Conservation (phyloP, 192 early-diverging fungal genomes). For the Coemansia sp. region DNA sequence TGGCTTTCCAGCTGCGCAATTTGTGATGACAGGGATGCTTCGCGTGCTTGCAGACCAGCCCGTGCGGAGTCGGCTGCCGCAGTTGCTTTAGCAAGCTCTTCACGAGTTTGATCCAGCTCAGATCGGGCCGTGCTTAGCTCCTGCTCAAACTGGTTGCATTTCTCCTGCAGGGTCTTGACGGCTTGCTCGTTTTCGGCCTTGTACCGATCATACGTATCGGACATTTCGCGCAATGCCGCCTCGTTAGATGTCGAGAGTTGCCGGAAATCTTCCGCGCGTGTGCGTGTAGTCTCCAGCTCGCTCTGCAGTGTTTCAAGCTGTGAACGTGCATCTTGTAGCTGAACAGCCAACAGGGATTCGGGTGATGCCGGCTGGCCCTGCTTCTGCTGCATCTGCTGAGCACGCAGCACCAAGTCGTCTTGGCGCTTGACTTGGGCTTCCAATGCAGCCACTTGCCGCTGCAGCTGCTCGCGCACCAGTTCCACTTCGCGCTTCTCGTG, state of each 20-base stretch:
- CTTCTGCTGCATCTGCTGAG: conserved; percentile 20
- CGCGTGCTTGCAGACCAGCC: conserved; percentile 49
- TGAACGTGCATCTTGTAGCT: conserved; percentile 55
- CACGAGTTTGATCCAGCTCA: conserved; percentile 22
- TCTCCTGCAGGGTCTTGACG: conserved; percentile 22
- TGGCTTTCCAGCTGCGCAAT: conserved; percentile 21
- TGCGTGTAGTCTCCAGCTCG: conserved; percentile 32
- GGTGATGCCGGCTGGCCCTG: conserved; percentile 27
- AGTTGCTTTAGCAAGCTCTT: conserved; percentile 14
- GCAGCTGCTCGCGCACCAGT: conserved; percentile 43
- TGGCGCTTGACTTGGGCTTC: conserved; percentile 52
- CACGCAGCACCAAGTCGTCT: conserved; percentile 51
- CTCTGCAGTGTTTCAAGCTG: conserved; percentile 55
- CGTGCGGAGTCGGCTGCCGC: conserved; percentile 44
- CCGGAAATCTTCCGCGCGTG: conserved; percentile 46
- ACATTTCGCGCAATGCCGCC: conserved; percentile 60
- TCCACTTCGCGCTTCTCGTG: conserved; percentile 54
- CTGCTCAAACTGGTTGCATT: conserved; percentile 30
- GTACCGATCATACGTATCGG: conserved; percentile 67
- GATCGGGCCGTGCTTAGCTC: conserved; percentile 21
- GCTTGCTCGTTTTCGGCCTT: conserved; percentile 55
- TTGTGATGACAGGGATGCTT: conserved; percentile 30
- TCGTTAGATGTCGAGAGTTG: conserved; percentile 58
- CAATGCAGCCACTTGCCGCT: conserved; percentile 50
- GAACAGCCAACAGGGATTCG: conserved; percentile 49